Base-by-base conservation (phyloP, 768 basidiomycete species). In the Tricholoma matsutake region DNA sequence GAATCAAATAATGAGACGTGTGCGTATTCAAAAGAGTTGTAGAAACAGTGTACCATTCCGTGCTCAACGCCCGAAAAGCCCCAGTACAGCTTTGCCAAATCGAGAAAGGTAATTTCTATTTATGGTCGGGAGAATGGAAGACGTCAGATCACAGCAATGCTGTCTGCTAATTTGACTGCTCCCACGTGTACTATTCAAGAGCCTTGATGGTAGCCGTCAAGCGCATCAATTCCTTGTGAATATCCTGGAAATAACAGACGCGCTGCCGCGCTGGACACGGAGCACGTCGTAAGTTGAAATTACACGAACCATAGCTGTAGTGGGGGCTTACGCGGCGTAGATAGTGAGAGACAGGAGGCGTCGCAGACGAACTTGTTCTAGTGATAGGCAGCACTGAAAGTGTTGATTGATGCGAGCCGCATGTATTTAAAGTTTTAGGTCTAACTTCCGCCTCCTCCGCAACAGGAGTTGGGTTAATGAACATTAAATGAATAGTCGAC, bases 361-460 rank as follows among this genome's bases (percentile, higher is more conserved):
- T n/a, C 5, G 43, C 18, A 7, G 5, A 20, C 43, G n/a, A n/a
- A 18, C 11, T 5, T 39, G 37, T 39, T n/a, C 39, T 4, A 41
- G 16, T 47, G 45, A 47, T 47, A 7, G 45, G 45, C 20, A 9
- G 20, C 18, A 43, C 2, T 14, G 10, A 25, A 43, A 14, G 6
- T 41, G n/a, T 29, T 13, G 10, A 34, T 18, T 29, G 45, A 20
- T 39, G 45, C 10, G 47, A 61, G 32, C 47, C 45, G 35, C 47
- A 47, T 56, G 59, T 56, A 28, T 28, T 49, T 10, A 35, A 2
- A 6, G 14, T 43, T 60, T 47, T 54, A 28, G 54, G 56, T 60
- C 31, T 18, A 18, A 34, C 14, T 14, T 41, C 16, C 41, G 6
- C 52, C 34, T 52, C 34, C 37, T 34, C 25, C 32, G 13, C 20